Percentiles rank a stretch among this genome's conserved stretches.
These are phyloP conservation scores for Davidsoniella australis DNA, from an alignment of 2,329 filamentous ascomycete species.

Conservation along the genomic window DNA sequence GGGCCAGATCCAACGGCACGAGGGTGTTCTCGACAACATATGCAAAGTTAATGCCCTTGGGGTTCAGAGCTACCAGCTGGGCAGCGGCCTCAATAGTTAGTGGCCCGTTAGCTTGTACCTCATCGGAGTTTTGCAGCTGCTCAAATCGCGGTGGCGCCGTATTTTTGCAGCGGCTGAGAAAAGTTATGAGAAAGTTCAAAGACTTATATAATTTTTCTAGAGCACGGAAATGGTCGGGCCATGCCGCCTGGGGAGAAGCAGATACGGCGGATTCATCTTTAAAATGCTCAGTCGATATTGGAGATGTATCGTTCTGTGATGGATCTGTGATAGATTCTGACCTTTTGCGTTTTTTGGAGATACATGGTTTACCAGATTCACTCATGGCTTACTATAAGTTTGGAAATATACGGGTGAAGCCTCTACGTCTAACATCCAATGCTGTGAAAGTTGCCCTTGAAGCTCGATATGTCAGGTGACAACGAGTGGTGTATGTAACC, in stretches of 20 bases:
- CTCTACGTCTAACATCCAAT: too few species aligned
- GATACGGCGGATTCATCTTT: too few species aligned
- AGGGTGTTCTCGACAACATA: slow-evolving; percentile 77
- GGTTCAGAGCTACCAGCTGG: slow-evolving; percentile 60
- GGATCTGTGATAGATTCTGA: too few species aligned
- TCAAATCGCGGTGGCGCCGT: slow-evolving; percentile 72
- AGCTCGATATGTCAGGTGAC: too few species aligned
- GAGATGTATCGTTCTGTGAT: too few species aligned
- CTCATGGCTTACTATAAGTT: too few species aligned
- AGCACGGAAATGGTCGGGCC: slow-evolving; percentile 58
- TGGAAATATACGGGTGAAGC: too few species aligned
- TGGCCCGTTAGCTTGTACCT: slow-evolving; percentile 43
- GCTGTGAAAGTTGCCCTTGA: too few species aligned
- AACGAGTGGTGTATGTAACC: too few species aligned
- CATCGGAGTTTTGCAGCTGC: slow-evolving; percentile 69
- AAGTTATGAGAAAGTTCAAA: slow-evolving; percentile 84
- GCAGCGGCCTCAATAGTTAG: slow-evolving; percentile 66
- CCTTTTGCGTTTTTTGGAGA: too few species aligned
- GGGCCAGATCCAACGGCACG: slow-evolving; percentile 47
- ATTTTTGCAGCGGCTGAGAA: slow-evolving; percentile 85
- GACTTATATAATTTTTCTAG: slow-evolving; percentile 67
- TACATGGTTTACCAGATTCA: too few species aligned
- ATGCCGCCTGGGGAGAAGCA: slow-evolving; percentile 23
- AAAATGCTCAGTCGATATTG: too few species aligned
- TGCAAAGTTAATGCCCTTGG: slow-evolving; percentile 61